These are phyloP conservation scores for Senna siamea DNA, from an alignment of 306 rosid species.

Conservation along the genomic window DNA sequence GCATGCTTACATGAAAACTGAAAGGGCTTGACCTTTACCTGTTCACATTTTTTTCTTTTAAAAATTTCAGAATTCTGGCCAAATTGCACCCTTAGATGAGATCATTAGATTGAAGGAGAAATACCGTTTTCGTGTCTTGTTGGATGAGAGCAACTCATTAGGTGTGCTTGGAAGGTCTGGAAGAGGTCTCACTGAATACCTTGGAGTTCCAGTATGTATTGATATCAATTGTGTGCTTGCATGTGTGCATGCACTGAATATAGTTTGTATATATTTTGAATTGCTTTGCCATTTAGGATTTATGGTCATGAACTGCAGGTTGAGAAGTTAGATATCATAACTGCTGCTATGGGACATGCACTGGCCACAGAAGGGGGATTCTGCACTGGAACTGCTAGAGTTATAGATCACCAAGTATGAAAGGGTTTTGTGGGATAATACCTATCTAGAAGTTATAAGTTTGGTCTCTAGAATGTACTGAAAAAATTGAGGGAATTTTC, in stretches of 20 bases:
- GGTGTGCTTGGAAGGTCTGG: conserved; percentile 95
- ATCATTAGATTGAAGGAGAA: conserved; percentile 91
- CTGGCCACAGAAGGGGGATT: conserved; percentile 54
- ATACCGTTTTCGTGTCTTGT: conserved; percentile 67
- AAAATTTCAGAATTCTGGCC: conserved; percentile 83
- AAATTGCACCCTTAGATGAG: conserved; percentile 88
- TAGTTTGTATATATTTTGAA: conserved; percentile 1
- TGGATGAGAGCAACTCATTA: conserved; percentile 98
- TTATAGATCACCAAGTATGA: conserved; percentile 32
- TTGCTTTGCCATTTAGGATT: conserved; percentile 39
- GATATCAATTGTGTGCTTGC: conserved; percentile 21
- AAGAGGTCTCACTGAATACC: conserved; percentile 87
- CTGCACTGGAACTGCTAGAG: background rate
- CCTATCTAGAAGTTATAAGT: conserved; percentile 8
- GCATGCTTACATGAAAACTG: conserved; percentile 1
- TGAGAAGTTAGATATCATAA: conserved; percentile 85
- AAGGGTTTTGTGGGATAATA: conserved; percentile 31
- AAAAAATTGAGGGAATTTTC: too few species aligned
- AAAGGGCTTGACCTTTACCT: background rate
- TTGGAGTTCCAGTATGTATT: conserved; percentile 73
- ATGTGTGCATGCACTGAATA: conserved; percentile 12
- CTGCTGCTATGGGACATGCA: conserved; percentile 97
- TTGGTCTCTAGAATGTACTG: too few species aligned
- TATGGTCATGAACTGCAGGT: conserved; percentile 52
- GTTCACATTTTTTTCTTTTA: background rate